Conservation (phyloP, 1,139 yeast genomes). For the Scheffersomyces quercinus region DNA sequence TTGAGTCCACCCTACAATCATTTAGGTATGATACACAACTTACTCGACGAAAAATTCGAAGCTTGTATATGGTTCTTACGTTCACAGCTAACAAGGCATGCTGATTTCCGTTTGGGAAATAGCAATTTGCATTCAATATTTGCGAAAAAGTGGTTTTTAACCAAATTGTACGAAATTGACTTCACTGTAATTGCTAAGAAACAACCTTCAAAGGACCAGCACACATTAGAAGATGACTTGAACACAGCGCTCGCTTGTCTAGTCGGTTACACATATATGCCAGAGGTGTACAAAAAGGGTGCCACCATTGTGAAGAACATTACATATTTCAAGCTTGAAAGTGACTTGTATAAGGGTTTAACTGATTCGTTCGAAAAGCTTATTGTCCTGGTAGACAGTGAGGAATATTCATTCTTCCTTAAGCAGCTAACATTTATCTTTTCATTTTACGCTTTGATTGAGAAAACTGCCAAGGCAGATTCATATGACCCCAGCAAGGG, state of each 20-base stretch:
- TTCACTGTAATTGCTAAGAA: constrained; percentile 1
- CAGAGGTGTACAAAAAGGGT: constrained; percentile 27
- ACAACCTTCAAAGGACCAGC: constrained; percentile 4
- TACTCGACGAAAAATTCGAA: constrained; percentile 31
- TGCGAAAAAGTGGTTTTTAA: constrained; percentile 32
- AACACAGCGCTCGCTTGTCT: constrained; percentile 27
- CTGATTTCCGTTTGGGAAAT: constrained; percentile 45
- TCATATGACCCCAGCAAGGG: constrained; percentile 1
- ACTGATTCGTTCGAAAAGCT: constrained; percentile 7
- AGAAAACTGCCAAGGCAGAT: constrained; percentile 8
- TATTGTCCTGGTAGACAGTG: constrained; percentile 5
- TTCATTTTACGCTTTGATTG: constrained; percentile 18
- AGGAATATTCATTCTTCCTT: constrained; percentile 12
- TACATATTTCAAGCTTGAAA: constrained; percentile 27
- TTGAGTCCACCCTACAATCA: constrained; percentile 69
- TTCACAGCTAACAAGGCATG: constrained; percentile 54
- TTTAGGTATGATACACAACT: constrained; percentile 57
- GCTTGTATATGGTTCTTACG: constrained; percentile 54
- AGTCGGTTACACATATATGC: constrained; percentile 30
- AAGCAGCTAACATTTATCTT: constrained; percentile 28
- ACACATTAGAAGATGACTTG: constrained; percentile 15
- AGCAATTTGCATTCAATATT: constrained; percentile 37
- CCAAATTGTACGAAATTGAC: constrained; percentile 19
- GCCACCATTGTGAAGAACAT: constrained; percentile 25
- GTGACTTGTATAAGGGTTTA: constrained; percentile 20